phyloP scores from a whole-genome alignment of 2,329 filamentous ascomycete species.

The Coniochaeta sp. region DNA sequence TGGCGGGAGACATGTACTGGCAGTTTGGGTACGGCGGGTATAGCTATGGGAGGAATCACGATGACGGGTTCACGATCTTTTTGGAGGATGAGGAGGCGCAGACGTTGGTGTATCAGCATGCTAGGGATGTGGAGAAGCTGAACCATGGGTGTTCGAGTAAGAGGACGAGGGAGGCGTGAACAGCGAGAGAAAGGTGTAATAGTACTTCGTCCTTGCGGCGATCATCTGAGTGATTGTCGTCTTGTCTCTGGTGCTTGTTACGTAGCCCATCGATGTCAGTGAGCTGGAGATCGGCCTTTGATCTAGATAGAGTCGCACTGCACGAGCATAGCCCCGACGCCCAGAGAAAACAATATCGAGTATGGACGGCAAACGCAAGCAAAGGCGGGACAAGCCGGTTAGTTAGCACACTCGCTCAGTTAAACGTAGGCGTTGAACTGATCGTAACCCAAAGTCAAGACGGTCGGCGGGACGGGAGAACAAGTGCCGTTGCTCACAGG shows the following conservation, averaged over 20 bases:
- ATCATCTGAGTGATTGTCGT: no score
- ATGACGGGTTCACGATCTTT: conserved; percentile 52
- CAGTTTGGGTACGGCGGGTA: conserved; percentile 44
- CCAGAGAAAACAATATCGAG: background rate
- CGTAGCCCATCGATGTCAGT: no score
- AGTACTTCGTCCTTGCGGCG: no score
- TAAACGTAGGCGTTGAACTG: no score
- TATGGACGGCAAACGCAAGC: background rate
- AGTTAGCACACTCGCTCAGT: no score
- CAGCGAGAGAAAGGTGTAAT: background rate
- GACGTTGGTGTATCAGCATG: conserved; percentile 35
- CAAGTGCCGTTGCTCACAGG: background rate
- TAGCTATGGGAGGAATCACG: conserved; percentile 45
- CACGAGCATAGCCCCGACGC: background rate
- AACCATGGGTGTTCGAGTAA: conserved; percentile 12
- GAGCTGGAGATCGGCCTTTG: no score
- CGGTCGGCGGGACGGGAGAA: no score
- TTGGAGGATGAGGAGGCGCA: conserved; percentile 41
- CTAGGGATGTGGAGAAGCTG: conserved; percentile 29
- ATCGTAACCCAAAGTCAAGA: no score
- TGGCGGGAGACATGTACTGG: conserved; percentile 47
- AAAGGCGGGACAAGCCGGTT: background rate
- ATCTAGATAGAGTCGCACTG: background rate
- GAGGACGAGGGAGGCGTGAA: background rate
- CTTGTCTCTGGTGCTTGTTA: no score